Conservation (phyloP, 768 basidiomycete genomes). For the Naganishia friedmannii region DNA sequence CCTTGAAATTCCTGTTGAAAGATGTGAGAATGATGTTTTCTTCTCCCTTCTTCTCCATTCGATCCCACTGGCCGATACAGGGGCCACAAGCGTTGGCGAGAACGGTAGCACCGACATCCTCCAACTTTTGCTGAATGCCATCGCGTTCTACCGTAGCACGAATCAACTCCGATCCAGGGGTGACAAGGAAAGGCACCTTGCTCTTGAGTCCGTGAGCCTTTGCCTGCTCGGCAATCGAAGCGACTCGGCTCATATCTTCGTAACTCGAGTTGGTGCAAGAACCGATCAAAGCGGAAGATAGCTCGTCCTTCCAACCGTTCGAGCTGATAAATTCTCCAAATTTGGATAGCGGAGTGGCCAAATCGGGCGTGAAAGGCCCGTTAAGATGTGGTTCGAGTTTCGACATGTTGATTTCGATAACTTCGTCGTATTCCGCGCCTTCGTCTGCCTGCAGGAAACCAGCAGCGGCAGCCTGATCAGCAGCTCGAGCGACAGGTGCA, state of each 20-base stretch:
- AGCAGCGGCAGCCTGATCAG: constrained; percentile 71
- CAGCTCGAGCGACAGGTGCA: constrained; percentile 76
- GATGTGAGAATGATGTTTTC: constrained; percentile 96
- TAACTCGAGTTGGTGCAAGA: constrained; percentile 99
- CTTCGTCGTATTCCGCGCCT: constrained; percentile 87
- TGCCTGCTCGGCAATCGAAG: constrained; percentile 85
- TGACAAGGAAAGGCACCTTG: constrained; percentile 58
- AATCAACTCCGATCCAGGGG: constrained; percentile 71
- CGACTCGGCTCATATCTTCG: constrained; percentile 80
- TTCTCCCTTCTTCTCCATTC: constrained; percentile 78
- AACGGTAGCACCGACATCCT: constrained; percentile 88
- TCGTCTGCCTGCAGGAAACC: constrained; percentile 81
- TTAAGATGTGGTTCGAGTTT: constrained; percentile 88
- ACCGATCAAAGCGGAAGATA: constrained; percentile 89
- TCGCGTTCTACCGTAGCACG: constrained; percentile 97
- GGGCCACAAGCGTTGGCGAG: constrained; percentile 98
- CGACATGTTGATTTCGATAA: constrained; percentile 87
- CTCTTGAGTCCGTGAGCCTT: constrained; percentile 74
- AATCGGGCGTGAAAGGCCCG: constrained; percentile 95
- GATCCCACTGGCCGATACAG: constrained; percentile 99
- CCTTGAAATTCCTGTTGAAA: constrained; percentile 62
- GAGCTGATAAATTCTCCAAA: constrained; percentile 75
- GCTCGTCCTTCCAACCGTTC: constrained; percentile 84
- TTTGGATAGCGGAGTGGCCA: constrained; percentile 87
- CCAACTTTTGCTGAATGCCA: constrained; percentile 71